A percentile compares a stretch with the other conserved stretches of the same genome.
Evolutionary conservation across 176 grass and related monocot species (phyloP).

Genomic region (Phoenix dactylifera): DNA sequence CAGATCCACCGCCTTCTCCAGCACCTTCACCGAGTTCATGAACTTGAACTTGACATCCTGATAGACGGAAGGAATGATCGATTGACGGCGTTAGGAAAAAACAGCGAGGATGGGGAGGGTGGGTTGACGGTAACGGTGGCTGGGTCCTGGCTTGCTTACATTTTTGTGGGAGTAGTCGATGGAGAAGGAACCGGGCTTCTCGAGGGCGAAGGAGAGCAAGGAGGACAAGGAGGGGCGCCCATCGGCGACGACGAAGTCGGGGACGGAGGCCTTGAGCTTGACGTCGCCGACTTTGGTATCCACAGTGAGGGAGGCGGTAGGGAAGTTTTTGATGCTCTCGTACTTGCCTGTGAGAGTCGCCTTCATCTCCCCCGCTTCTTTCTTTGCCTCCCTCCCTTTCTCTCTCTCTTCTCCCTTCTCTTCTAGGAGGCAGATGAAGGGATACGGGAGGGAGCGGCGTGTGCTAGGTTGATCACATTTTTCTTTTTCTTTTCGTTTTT

Average conservation of each 20-base stretch:
- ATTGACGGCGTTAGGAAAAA: not conserved
- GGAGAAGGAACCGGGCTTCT: conserved; percentile 9
- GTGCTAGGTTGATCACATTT: too few species aligned
- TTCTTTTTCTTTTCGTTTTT: too few species aligned
- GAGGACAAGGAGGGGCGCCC: not conserved
- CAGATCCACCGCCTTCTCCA: not conserved
- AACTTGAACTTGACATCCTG: conserved; percentile 5
- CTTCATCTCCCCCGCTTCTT: not conserved
- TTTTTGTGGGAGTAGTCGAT: not conserved
- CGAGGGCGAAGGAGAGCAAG: not conserved
- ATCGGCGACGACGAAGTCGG: not conserved
- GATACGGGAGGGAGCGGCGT: not conserved
- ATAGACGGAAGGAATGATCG: not conserved
- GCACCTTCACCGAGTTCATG: conserved; percentile 5
- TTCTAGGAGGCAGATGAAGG: not conserved
- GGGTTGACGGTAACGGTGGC: not conserved
- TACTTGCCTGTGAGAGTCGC: not conserved
- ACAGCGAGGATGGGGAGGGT: too few species aligned
- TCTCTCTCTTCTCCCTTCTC: not conserved
- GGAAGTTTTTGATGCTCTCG: not conserved
- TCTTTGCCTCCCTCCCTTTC: not conserved
- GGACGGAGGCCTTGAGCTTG: not conserved
- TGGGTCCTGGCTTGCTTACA: not conserved
- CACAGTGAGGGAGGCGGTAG: not conserved
- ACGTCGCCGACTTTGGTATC: conserved; percentile 1